A percentile compares a stretch with the other conserved stretches of the same genome.
These are phyloP conservation scores for Diacronema lutheri DNA, from an alignment of 78 protist genomes.

Conservation along the genomic window DNA sequence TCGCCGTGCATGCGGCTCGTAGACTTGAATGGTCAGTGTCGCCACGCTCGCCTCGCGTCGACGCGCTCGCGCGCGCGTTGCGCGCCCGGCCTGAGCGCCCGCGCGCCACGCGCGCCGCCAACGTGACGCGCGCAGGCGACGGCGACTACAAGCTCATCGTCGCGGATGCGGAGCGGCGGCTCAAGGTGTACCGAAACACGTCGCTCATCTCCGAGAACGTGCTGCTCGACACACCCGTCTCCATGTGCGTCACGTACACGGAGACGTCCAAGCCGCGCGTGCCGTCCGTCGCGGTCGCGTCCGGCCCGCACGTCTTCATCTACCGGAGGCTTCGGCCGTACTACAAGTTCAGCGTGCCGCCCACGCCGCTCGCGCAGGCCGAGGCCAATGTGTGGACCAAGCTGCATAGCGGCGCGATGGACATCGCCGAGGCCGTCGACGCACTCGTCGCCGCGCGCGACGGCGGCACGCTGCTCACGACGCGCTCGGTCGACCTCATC, in stretches of 20 bases:
- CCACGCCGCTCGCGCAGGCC: not conserved
- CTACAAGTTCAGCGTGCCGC: conserved; percentile 56
- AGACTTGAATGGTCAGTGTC: conserved; percentile 13
- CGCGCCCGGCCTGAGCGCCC: no score
- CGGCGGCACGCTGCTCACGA: not conserved
- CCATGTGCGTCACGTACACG: conserved; percentile 35
- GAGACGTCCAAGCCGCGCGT: conserved; percentile 17
- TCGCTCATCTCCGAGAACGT: conserved; percentile 37
- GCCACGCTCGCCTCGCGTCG: not conserved
- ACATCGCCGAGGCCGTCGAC: not conserved
- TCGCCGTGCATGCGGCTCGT: conserved; percentile 41
- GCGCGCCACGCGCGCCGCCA: no score
- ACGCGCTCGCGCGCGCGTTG: no score
- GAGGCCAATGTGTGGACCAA: conserved; percentile 25
- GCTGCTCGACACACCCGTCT: conserved; percentile 51
- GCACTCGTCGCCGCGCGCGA: not conserved
- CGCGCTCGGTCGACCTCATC: conserved; percentile 28
- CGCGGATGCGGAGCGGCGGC: conserved; percentile 33
- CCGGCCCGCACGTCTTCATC: conserved; percentile 39
- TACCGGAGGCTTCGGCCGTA: conserved; percentile 57
- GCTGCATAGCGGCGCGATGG: not conserved
- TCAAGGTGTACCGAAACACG: conserved; percentile 30
- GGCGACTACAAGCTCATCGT: conserved; percentile 59
- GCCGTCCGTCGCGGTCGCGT: conserved; percentile 50
- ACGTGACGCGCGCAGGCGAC: not conserved